Percentiles rank a stretch among this genome's conserved stretches.
These are phyloP conservation scores for Ganoderma lingzhi DNA, from an alignment of 1,284 basidiomycete genomes.

Conservation along the genomic window DNA sequence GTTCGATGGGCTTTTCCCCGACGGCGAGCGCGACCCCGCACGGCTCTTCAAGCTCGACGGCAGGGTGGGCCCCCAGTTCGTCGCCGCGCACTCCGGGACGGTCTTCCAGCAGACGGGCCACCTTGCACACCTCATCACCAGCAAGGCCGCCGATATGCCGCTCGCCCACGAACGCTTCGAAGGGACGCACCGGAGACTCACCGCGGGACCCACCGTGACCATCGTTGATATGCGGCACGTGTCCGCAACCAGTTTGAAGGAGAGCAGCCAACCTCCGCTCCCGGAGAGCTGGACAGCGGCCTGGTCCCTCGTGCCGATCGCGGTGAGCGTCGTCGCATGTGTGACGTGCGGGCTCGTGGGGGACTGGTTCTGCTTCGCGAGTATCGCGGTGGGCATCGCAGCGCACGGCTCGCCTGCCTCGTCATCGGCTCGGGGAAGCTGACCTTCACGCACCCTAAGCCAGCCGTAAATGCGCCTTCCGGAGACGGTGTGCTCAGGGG, in stretches of 20 bases:
- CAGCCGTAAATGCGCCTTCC: slow-evolving; percentile 25
- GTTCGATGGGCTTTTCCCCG: slow-evolving; percentile 32
- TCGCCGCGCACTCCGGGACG: slow-evolving; percentile 30
- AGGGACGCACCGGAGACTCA: neutral
- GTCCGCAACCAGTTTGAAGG: neutral
- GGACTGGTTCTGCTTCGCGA: slow-evolving; percentile 32
- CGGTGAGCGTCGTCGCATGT: slow-evolving; percentile 24
- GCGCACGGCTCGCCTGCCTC: slow-evolving; percentile 29
- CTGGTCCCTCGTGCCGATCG: slow-evolving; percentile 24
- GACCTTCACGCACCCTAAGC: slow-evolving; percentile 23
- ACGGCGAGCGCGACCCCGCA: slow-evolving; percentile 27
- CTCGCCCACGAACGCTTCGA: neutral
- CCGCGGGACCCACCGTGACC: slow-evolving; percentile 18
- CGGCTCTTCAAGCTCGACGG: slow-evolving; percentile 32
- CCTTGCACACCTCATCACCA: slow-evolving; percentile 28
- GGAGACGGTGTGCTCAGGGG: slow-evolving; percentile 28
- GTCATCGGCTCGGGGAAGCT: slow-evolving; percentile 30
- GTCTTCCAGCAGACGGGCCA: slow-evolving; percentile 25
- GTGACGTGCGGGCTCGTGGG: slow-evolving; percentile 26
- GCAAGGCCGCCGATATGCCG: slow-evolving; percentile 16
- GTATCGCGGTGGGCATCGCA: slow-evolving; percentile 28
- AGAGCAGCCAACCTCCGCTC: neutral
- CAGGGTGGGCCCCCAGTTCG: slow-evolving; percentile 22
- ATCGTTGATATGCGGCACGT: slow-evolving; percentile 21
- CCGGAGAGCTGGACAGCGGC: slow-evolving; percentile 6